Base-by-base conservation (phyloP, 2,329 filamentous ascomycete genomes). In the Fusarium equiseti region DNA sequence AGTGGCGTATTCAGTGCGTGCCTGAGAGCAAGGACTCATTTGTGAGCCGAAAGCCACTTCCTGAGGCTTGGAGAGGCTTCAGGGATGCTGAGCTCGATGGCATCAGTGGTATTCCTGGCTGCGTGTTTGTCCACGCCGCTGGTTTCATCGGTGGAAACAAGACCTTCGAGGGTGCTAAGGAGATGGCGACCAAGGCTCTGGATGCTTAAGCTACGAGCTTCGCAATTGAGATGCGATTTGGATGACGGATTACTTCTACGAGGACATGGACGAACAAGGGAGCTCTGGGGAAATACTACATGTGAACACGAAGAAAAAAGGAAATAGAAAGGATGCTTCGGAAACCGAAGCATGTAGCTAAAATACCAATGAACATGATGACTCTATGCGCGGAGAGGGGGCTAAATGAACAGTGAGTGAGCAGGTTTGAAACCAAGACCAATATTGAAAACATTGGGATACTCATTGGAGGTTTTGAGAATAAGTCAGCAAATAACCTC, bases 91-190 rank as follows among this genome's bases (percentile, higher is more conserved):
- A 95, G 80, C 85, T 99, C 56, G 93, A 95, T 80, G 87, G 88
- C 73, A 86, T 94, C 18, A 83, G 87, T 26, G 90, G 90, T 38
- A 85, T 94, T 29, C 83, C 85, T 8, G 93, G 95, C 9, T 91
- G 93, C 68, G 91, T 99, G 29, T 99, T 99, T 79, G 92, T 98
- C 31, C 96, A 99, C 79, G 95, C 95, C 6, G 91, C 92, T 56
- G 96, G 96, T 29, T 99, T 99, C 83, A 98, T 98, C 77, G 96
- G 96, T 20, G 96, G 96, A 4, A 97, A 98, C 82, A 91, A 92
- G 86, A 97, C 92, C 0, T 96, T 92, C 76, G 93, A 97, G 67
- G 96, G 96, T 31, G 95, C 90, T 27, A 87, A 93, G 79, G 89
- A 90, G 62, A 97, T 98, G 94, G 94, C 95, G 35, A n/a, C 35